These are phyloP conservation scores for Dissophora ornata DNA, from an alignment of 192 early-diverging fungal genomes.

Conservation along the genomic window DNA sequence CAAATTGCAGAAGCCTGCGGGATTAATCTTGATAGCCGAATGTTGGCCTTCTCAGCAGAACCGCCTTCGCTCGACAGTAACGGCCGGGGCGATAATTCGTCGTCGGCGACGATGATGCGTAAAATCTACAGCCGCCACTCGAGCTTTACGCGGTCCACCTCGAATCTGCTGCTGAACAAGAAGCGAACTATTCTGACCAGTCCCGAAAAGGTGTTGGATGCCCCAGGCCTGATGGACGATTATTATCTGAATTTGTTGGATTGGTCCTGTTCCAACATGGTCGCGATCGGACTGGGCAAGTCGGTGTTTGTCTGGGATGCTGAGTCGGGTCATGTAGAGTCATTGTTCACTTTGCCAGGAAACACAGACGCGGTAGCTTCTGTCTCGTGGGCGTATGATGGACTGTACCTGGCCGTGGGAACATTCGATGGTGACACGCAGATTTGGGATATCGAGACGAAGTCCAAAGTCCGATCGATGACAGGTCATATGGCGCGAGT, in stretches of 20 bases:
- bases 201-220: conserved; percentile 90
- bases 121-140: conserved; percentile 63
- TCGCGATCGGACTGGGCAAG: conserved; percentile 88
- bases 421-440: conserved; percentile 83
- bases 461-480: conserved; percentile 85
- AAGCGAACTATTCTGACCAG: conserved; percentile 81
- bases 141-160: conserved; percentile 55
- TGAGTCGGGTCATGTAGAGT: conserved; percentile 69
- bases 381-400: conserved; percentile 80
- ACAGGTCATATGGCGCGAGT: conserved; percentile 81
- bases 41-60: conserved; percentile 83
- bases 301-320: conserved; percentile 95
- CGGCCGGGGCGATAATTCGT: conserved; percentile 47
- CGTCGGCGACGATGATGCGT: no score
- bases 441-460: conserved; percentile 89
- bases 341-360: conserved; percentile 22
- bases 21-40: conserved; percentile 80
- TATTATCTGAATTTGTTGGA: conserved; percentile 97
- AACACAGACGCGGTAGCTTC: conserved; percentile 74
- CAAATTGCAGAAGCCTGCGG: conserved; percentile 86
- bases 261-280: conserved; percentile 84
- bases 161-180: conserved; percentile 24
- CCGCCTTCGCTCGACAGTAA: conserved; percentile 67
- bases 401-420: conserved; percentile 76
- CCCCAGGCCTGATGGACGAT: conserved; percentile 89